Evolutionary conservation across 352 stramenopile genomes (phyloP).

Genomic region (Phytophthora constricta): DNA sequence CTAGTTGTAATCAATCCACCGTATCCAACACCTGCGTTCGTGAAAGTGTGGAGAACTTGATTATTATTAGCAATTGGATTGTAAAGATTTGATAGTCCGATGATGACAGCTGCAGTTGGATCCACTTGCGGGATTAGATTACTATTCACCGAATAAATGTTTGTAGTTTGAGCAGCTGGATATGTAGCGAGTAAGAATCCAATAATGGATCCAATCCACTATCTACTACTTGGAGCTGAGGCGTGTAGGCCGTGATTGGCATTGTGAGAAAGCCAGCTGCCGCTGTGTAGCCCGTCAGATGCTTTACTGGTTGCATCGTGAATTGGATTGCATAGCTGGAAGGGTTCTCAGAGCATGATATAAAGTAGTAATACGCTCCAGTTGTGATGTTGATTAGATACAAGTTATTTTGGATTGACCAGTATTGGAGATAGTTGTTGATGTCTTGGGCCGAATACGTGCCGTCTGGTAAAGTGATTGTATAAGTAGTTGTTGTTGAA

Average conservation of each 20-base stretch:
- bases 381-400: constrained; percentile 35
- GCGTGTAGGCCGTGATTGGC: constrained; percentile 8
- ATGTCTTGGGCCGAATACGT: constrained; percentile 30
- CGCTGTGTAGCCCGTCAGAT: neutral
- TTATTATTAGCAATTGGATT: constrained; percentile 33
- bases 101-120: constrained; percentile 7
- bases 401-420: constrained; percentile 32
- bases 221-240: constrained; percentile 17
- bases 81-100: constrained; percentile 23
- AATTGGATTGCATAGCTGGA: constrained; percentile 12
- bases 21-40: constrained; percentile 23
- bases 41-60: constrained; percentile 30
- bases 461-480: constrained; percentile 28
- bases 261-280: constrained; percentile 12
- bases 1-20: constrained; percentile 19
- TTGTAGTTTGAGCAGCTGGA: constrained; percentile 9
- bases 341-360: constrained; percentile 25
- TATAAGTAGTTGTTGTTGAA: constrained; percentile 27
- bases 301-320: neutral
- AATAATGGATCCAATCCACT: constrained; percentile 12
- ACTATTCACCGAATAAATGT: constrained; percentile 22
- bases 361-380: constrained; percentile 29
- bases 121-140: constrained; percentile 23
- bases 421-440: constrained; percentile 35
- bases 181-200: constrained; percentile 11